Evolutionary conservation across 148 eudicot genomes (phyloP).

Genomic region (Arbutus unedo): DNA sequence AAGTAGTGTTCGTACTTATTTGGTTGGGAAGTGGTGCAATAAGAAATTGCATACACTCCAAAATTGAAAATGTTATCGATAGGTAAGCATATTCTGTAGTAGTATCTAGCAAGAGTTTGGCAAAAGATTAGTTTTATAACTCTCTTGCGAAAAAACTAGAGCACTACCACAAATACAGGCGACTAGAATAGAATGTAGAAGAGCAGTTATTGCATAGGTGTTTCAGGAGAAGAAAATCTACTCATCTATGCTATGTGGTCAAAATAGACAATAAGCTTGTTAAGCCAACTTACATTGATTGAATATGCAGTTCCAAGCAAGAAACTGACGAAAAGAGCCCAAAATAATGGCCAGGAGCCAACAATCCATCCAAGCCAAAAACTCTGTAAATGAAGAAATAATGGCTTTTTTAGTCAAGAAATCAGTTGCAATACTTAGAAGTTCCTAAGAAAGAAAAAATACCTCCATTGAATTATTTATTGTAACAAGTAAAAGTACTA

Average conservation of each 20-base stretch:
- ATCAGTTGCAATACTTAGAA: neutral
- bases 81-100: neutral
- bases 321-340: slow-evolving; percentile 91
- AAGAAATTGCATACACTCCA: neutral
- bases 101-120: neutral
- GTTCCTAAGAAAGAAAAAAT: neutral
- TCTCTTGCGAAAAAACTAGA: neutral
- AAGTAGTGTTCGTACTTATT: neutral
- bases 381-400: slow-evolving; percentile 46
- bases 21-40: neutral
- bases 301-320: slow-evolving; percentile 96
- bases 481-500: neutral
- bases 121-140: neutral
- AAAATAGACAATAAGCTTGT: slow-evolving; percentile 4
- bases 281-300: slow-evolving; percentile 59
- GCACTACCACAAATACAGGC: neutral
- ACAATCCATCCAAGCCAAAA: slow-evolving; percentile 76
- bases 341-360: slow-evolving; percentile 89
- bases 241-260: slow-evolving; percentile 1
- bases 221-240: neutral
- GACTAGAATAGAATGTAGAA: neutral
- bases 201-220: neutral
- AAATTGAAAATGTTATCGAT: neutral
- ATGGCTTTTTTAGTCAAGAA: neutral
- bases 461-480: neutral